Percentiles rank a stretch among this genome's conserved stretches.
Conservation (phyloP, 305 asterid species). For the Fraxinus albicans region DNA sequence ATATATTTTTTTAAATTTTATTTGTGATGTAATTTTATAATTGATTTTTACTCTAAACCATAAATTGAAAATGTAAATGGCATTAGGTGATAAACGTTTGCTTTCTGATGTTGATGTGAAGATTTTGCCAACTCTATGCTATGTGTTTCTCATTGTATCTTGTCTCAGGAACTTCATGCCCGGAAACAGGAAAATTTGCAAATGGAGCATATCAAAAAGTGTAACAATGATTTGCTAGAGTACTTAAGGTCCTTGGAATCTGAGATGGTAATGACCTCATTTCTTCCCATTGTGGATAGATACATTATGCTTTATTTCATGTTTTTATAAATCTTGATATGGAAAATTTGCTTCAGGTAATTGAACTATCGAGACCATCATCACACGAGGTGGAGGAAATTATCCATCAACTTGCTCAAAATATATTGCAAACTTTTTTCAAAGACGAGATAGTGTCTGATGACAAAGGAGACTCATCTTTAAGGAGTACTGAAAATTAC, state of each 20-base stretch:
- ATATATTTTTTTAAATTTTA: not conserved
- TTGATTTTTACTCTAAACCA: not conserved
- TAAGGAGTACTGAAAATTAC: conserved; percentile 35
- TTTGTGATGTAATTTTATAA: not conserved
- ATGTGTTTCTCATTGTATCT: conserved; percentile 18
- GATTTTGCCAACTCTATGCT: not conserved
- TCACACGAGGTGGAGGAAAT: conserved; percentile 87
- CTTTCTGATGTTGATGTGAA: not conserved
- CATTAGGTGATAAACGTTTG: not conserved
- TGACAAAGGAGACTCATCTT: conserved; percentile 30
- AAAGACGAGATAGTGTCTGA: conserved; percentile 49
- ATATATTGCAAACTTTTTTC: conserved; percentile 53
- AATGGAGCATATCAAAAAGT: conserved; percentile 52
- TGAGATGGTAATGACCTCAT: conserved; percentile 59
- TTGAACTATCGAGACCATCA: conserved; percentile 82
- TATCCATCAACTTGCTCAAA: conserved; percentile 80
- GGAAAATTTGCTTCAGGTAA: conserved; percentile 47
- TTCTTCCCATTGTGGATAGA: not conserved
- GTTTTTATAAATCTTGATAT: not conserved
- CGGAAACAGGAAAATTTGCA: conserved; percentile 57
- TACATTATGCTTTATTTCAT: not conserved
- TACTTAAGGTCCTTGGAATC: conserved; percentile 84
- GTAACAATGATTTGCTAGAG: conserved; percentile 72
- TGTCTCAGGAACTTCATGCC: conserved; percentile 62
- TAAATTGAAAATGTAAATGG: not conserved